These are phyloP conservation scores for Sabuloglossum arenarium DNA, from an alignment of 495 filamentous ascomycete species.

Conservation along the genomic window DNA sequence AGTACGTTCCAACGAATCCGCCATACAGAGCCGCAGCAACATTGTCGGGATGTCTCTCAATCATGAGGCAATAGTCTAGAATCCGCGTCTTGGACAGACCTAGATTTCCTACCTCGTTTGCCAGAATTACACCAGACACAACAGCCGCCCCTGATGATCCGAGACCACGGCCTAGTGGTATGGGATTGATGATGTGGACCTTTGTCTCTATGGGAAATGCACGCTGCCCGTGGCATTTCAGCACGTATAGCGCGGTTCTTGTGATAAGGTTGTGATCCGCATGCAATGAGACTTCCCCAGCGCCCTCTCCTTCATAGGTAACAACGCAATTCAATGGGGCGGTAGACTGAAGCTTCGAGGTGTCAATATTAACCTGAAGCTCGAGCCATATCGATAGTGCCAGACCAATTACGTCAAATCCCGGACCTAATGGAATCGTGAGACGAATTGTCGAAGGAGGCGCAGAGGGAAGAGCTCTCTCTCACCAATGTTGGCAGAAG, in stretches of 20 bases:
- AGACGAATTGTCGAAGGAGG: neutral
- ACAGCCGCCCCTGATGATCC: constrained; percentile 89
- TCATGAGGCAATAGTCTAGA: constrained; percentile 92
- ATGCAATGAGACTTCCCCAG: constrained; percentile 51
- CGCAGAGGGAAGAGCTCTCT: neutral
- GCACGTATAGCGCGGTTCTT: constrained; percentile 73
- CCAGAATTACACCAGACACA: constrained; percentile 79
- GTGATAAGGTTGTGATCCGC: constrained; percentile 80
- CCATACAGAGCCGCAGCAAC: constrained; percentile 87
- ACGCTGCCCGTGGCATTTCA: constrained; percentile 70
- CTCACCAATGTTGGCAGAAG: constrained; percentile 75
- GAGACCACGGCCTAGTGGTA: constrained; percentile 74
- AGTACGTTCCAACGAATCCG: constrained; percentile 90
- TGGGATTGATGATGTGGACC: constrained; percentile 82
- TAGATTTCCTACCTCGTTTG: constrained; percentile 69
- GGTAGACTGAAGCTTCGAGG: constrained; percentile 25
- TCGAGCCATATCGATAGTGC: constrained; percentile 82
- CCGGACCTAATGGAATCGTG: constrained; percentile 32
- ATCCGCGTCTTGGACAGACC: constrained; percentile 61
- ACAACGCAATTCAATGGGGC: constrained; percentile 66
- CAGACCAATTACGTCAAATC: constrained; percentile 92
- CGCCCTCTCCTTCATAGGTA: constrained; percentile 67
- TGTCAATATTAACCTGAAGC: constrained; percentile 50
- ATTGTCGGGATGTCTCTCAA: constrained; percentile 93
- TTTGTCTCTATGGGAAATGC: constrained; percentile 68